These are phyloP conservation scores for Neurospora sp. DNA, from an alignment of 2,329 filamentous ascomycete genomes.

Conservation along the genomic window DNA sequence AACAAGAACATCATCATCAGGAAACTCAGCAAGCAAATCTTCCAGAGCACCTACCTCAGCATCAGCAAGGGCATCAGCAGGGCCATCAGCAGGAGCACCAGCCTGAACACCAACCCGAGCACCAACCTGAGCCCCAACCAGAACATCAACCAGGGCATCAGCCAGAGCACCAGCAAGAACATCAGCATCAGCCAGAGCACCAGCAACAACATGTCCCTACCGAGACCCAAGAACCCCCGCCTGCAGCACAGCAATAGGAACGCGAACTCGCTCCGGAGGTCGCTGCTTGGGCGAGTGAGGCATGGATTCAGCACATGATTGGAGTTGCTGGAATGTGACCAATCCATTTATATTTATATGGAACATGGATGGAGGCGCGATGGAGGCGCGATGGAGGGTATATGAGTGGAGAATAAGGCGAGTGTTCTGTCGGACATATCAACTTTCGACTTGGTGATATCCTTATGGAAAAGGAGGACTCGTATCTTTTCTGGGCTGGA, in stretches of 20 bases:
- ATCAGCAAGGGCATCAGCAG: not conserved
- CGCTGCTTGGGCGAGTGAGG: not conserved
- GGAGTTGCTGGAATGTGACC: not conserved
- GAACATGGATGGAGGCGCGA: not conserved
- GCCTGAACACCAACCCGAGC: not conserved
- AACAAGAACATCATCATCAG: not conserved
- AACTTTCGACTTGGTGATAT: not conserved
- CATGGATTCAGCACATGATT: not conserved
- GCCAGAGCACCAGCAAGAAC: not conserved
- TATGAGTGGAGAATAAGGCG: not conserved
- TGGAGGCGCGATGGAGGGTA: not conserved
- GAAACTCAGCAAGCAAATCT: not conserved
- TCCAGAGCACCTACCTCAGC: not conserved
- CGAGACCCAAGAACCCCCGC: not conserved
- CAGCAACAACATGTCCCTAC: not conserved
- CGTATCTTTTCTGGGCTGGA: not conserved
- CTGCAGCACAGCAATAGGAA: conserved; percentile 5
- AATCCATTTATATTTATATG: not conserved
- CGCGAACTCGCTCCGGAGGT: not conserved
- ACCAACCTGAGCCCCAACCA: not conserved
- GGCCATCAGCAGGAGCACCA: not conserved
- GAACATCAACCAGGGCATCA: not conserved
- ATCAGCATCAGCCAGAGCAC: not conserved
- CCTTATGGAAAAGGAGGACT: not conserved
- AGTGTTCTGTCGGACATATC: not conserved